Conservation (phyloP, 1,139 yeast genomes). For the Hansenula sp. region DNA sequence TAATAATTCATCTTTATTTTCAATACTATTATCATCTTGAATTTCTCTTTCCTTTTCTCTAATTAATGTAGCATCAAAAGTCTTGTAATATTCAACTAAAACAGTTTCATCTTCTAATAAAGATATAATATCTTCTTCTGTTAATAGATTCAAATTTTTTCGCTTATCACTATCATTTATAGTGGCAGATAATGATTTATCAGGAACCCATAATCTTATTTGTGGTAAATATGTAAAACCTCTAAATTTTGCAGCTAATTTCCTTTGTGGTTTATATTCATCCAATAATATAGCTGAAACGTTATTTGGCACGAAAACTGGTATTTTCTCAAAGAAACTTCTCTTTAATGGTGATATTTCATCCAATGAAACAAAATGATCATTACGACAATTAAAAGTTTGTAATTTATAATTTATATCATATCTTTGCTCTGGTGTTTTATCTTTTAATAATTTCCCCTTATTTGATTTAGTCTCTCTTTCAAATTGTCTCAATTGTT, state of each 20-base stretch:
- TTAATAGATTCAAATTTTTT: constrained; percentile 5
- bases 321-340: constrained; percentile 48
- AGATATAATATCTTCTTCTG: constrained; percentile 5
- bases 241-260: constrained; percentile 23
- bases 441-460: constrained; percentile 7
- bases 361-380: constrained; percentile 36
- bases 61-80: constrained; percentile 10
- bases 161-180: constrained; percentile 6
- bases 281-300: constrained; percentile 33
- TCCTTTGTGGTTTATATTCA: constrained; percentile 14
- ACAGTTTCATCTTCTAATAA: constrained; percentile 8
- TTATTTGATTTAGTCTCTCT: neutral
- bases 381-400: constrained; percentile 41
- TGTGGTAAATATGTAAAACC: constrained; percentile 29
- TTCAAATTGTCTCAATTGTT: constrained; percentile 1
- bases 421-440: constrained; percentile 21
- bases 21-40: neutral
- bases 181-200: constrained; percentile 5
- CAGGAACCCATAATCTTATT: constrained; percentile 24
- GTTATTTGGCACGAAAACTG: constrained; percentile 48
- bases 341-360: constrained; percentile 47
- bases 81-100: constrained; percentile 5
- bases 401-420: constrained; percentile 23
- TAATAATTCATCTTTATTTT: neutral
- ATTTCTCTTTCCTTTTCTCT: constrained; percentile 14